Conservation (phyloP, 495 filamentous ascomycete genomes). For the Aspergillus nidulans region DNA sequence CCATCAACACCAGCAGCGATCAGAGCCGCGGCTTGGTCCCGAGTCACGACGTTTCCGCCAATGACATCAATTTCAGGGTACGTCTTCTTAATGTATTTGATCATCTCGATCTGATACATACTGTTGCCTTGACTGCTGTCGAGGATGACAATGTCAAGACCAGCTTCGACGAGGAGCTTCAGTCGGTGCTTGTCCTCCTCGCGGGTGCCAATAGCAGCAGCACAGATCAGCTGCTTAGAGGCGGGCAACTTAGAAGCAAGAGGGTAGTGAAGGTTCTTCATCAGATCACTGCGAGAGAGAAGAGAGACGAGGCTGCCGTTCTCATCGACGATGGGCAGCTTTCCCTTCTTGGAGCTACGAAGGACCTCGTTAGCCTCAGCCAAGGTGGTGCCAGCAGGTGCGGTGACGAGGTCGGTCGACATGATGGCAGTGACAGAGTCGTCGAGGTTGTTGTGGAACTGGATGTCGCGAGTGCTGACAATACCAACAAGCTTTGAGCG, state of each 20-base stretch:
- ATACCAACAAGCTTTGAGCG: conserved; percentile 94
- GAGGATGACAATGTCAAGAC: conserved; percentile 90
- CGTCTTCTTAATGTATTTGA: conserved; percentile 86
- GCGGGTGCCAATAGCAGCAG: conserved; percentile 91
- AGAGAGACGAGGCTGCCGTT: conserved; percentile 86
- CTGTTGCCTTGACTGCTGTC: conserved; percentile 97
- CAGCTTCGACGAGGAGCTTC: conserved; percentile 86
- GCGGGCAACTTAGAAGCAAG: conserved; percentile 94
- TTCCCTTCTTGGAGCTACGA: conserved; percentile 95
- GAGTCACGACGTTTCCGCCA: conserved; percentile 94
- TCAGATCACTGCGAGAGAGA: conserved; percentile 93
- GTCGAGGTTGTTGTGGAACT: conserved; percentile 71
- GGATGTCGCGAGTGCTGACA: conserved; percentile 94
- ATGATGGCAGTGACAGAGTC: conserved; percentile 85
- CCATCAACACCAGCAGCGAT: conserved; percentile 95
- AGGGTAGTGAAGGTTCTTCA: conserved; percentile 98
- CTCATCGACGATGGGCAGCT: conserved; percentile 91
- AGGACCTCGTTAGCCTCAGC: conserved; percentile 90
- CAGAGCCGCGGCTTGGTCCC: conserved; percentile 85
- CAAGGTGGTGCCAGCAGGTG: conserved; percentile 76
- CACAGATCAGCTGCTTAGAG: conserved; percentile 96
- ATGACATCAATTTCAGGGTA: conserved; percentile 89
- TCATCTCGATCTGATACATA: conserved; percentile 95
- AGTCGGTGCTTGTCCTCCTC: conserved; percentile 85
- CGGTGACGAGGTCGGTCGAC: conserved; percentile 93